Base-by-base conservation (phyloP, 106 monocot species). In the Chionographis japonica region DNA sequence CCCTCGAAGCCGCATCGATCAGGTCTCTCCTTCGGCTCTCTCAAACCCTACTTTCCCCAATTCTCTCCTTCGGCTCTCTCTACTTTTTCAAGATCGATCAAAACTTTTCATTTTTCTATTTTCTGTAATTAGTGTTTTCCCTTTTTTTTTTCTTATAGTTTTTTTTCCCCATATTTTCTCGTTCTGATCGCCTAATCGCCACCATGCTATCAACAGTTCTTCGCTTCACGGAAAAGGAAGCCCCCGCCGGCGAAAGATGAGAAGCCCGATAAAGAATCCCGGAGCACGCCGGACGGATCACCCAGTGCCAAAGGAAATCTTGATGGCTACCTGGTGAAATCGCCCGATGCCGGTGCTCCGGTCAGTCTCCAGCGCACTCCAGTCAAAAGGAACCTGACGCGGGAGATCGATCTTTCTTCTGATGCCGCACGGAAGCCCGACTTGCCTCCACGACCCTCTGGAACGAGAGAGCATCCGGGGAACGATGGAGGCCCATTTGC, bases 1-100 rank as follows among this genome's bases (percentile, higher is more conserved):
- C 37, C 75, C 86, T 80, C 79, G 80, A 20, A 58, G 76, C 37
- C 89, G 89, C 62, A 83, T 97, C 73, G 77, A 87, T 65, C 97
- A 97, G 92, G 97, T 92, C 52, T 63, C 35, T 42, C 56, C 16
- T 58, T 40, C 36, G 11, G 6, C 38, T 37, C 37, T 19, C 11
- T 14, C 18, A 77, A 76, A 63, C 80, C 83, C 73, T 60, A 41
- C 37, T 55, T 4, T 41, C 40, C 10, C 14, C 0, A 67, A 36
- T 17, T 58, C 18, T 41, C 14, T 1, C 61, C 18, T 35, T 61
- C 10, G 12, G 8, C 41, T 3, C 52, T 35, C 40, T 13, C 57
- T 50, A n/a, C 52, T 36, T 4, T 51, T 66, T 42, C 40, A 13
- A 14, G 27, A 27, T 27, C 27, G 27, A 27, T 27, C 27, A 27